phyloP scores from a whole-genome alignment of 2,329 filamentous ascomycete species.

The Aspergillus piperis region DNA sequence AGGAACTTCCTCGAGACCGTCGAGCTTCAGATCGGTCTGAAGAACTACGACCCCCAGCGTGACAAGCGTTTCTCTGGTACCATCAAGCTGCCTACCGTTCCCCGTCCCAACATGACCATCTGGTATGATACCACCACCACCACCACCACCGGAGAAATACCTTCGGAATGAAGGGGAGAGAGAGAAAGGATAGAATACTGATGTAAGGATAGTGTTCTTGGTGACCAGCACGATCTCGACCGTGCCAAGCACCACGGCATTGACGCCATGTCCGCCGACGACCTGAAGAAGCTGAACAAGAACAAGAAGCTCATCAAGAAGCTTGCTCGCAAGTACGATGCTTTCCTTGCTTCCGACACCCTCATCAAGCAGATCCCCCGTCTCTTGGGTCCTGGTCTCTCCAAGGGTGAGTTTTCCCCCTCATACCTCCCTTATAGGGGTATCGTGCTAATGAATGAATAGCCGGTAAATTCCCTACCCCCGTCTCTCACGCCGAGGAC shows the following conservation, averaged over 20 bases:
- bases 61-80: constrained; percentile 99
- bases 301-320: constrained; percentile 99
- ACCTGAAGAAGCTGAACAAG: constrained; percentile 99
- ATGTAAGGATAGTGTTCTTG: constrained; percentile 64
- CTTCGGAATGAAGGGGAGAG: too few relatives aligned
- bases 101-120: constrained; percentile 87
- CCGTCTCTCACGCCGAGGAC: constrained; percentile 95
- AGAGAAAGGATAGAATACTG: constrained; percentile 17
- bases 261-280: constrained; percentile 96
- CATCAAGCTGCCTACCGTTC: constrained; percentile 89
- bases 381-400: constrained; percentile 98
- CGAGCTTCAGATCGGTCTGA: constrained; percentile 80
- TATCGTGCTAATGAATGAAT: neutral
- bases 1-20: constrained; percentile 96
- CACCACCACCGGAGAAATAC: neutral
- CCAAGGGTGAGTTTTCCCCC: constrained; percentile 65
- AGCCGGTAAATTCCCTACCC: constrained; percentile 99
- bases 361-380: constrained; percentile 99
- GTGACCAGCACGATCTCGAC: constrained; percentile 98
- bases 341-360: constrained; percentile 94
- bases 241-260: constrained; percentile 99
- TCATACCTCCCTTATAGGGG: too few relatives aligned
- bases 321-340: constrained; percentile 99
- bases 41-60: constrained; percentile 99
- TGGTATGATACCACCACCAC: constrained; percentile 55